Percentiles rank a stretch among this genome's conserved stretches.
Conservation (phyloP, 805 yeast species). For the Saturnispora dispora region DNA sequence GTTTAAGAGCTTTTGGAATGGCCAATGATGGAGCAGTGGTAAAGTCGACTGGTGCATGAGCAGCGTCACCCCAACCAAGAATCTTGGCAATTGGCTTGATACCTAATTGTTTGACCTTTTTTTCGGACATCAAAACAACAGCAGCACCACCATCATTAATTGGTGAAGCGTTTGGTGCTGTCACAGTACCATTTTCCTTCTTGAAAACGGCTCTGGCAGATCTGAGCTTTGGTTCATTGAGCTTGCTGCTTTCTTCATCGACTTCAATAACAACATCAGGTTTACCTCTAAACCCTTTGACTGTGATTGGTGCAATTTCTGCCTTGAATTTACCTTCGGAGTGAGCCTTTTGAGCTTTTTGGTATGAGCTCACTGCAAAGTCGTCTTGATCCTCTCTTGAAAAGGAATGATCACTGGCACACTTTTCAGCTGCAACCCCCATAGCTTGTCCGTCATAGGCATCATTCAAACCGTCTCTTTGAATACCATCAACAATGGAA, state of each 20-base stretch:
- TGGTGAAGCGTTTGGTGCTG: constrained; percentile 95
- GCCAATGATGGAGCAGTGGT: constrained; percentile 95
- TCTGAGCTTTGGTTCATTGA: constrained; percentile 68
- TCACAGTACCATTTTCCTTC: constrained; percentile 88
- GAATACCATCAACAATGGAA: constrained; percentile 74
- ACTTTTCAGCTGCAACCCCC: constrained; percentile 97
- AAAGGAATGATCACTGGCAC: constrained; percentile 73
- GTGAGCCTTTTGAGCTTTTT: constrained; percentile 76
- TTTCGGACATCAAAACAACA: constrained; percentile 74
- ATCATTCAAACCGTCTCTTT: constrained; percentile 87
- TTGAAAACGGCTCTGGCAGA: constrained; percentile 92
- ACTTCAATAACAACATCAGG: constrained; percentile 61
- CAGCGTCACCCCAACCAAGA: constrained; percentile 97
- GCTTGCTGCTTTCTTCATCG: constrained; percentile 80
- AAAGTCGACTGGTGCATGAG: constrained; percentile 88
- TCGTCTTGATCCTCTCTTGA: constrained; percentile 85
- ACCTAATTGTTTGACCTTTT: constrained; percentile 75
- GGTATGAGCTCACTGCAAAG: constrained; percentile 77
- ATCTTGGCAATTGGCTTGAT: constrained; percentile 85
- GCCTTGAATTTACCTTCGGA: constrained; percentile 67
- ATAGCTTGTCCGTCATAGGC: constrained; percentile 82
- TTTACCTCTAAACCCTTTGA: constrained; percentile 87
- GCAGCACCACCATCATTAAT: constrained; percentile 99
- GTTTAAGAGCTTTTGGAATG: constrained; percentile 90
- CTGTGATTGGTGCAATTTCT: constrained; percentile 82